These are phyloP conservation scores for Cyclotella choctawhatcheeana DNA, from an alignment of 108 stramenopile species.

Conservation along the genomic window DNA sequence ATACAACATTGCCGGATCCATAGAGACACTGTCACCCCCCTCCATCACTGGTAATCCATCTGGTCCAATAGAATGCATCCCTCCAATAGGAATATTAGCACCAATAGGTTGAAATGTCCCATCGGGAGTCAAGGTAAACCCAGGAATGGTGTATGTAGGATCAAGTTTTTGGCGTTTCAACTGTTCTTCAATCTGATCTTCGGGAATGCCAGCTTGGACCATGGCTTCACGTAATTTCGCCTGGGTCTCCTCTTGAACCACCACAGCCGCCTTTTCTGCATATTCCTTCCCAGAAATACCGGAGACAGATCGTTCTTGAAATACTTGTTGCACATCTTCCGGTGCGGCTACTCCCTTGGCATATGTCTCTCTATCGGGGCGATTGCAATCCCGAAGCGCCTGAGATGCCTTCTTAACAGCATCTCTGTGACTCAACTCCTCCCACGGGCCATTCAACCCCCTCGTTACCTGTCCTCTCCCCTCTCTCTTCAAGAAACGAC, in stretches of 20 bases:
- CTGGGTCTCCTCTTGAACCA: constrained; percentile 39
- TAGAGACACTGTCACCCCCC: constrained; percentile 4
- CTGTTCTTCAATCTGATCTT: constrained; percentile 49
- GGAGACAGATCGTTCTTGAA: constrained; percentile 42
- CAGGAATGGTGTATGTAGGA: constrained; percentile 51
- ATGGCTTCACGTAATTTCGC: constrained; percentile 42
- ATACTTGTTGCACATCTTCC: constrained; percentile 60
- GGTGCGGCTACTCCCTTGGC: constrained; percentile 63
- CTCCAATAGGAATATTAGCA: constrained; percentile 13
- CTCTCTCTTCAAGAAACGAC: constrained; percentile 76
- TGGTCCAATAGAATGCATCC: constrained; percentile 38
- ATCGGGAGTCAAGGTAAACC: constrained; percentile 33
- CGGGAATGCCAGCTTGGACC: constrained; percentile 42
- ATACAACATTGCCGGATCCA: constrained; percentile 34
- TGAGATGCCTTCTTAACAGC: constrained; percentile 78
- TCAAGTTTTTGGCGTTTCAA: constrained; percentile 38
- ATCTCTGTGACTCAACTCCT: constrained; percentile 62
- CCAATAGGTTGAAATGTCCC: constrained; percentile 39
- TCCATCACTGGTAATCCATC: constrained; percentile 39
- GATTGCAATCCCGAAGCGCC: constrained; percentile 81
- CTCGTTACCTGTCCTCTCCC: constrained; percentile 56
- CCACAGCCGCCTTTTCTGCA: constrained; percentile 50
- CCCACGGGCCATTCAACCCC: constrained; percentile 79
- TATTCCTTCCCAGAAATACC: constrained; percentile 61
- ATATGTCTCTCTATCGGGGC: constrained; percentile 76